Conservation (phyloP, 164 flowering plant species). For the Stephania yunnanensis region DNA sequence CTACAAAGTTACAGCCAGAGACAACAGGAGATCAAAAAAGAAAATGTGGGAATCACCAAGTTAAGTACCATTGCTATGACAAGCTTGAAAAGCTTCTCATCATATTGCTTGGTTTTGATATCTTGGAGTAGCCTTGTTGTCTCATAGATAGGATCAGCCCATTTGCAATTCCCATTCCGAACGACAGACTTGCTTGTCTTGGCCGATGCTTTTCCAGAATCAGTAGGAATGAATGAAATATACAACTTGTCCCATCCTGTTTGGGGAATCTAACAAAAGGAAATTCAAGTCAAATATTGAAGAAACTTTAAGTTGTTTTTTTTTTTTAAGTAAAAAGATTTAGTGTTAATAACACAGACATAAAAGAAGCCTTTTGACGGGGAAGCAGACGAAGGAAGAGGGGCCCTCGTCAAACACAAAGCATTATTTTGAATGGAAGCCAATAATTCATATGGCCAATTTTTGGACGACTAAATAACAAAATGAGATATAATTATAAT, state of each 20-base stretch:
- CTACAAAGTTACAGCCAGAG: not conserved
- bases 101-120: slow-evolving; percentile 65
- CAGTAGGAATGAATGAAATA: slow-evolving; percentile 80
- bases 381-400: not conserved
- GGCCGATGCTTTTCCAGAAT: slow-evolving; percentile 76
- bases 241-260: slow-evolving; percentile 94
- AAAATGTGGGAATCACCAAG: not conserved
- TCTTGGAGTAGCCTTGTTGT: slow-evolving; percentile 93
- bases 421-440: not conserved
- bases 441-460: not conserved
- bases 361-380: not conserved
- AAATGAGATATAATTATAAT: not conserved
- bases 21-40: not conserved
- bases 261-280: slow-evolving; percentile 64
- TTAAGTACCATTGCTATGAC: slow-evolving; percentile 78
- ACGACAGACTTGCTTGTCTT: slow-evolving; percentile 92
- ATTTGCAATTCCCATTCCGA: slow-evolving; percentile 90
- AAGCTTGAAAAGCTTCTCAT: slow-evolving; percentile 82
- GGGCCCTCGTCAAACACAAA: not conserved
- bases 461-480: too few species aligned
- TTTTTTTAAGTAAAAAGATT: not conserved
- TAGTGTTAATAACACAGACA: not conserved
- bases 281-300: not conserved
- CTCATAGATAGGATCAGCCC: slow-evolving; percentile 99
- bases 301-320: not conserved